Conservation (phyloP, 768 basidiomycete species). For the Cytidiella melzeri region DNA sequence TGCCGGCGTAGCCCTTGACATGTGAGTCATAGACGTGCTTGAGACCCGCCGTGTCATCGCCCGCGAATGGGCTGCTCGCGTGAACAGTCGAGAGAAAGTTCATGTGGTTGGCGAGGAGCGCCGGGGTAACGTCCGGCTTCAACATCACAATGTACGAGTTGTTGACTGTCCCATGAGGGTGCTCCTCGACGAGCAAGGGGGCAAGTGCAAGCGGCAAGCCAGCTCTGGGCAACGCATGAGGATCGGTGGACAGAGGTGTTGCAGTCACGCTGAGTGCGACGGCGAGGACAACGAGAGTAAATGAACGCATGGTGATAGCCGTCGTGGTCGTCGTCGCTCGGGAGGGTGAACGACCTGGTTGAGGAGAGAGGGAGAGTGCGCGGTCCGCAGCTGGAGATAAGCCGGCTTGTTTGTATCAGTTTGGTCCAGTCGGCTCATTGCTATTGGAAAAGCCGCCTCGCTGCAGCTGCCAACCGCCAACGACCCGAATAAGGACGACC, state of each 20-base stretch:
- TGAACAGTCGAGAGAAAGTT: constrained; percentile 68
- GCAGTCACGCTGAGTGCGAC: constrained; percentile 33
- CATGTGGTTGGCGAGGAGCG: constrained; percentile 67
- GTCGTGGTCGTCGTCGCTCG: constrained; percentile 19
- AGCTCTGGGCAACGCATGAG: constrained; percentile 25
- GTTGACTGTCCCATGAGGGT: constrained; percentile 69
- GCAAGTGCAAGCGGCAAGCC: constrained; percentile 49
- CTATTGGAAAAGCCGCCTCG: too few relatives aligned
- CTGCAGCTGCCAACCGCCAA: too few relatives aligned
- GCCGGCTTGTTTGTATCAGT: constrained; percentile 13
- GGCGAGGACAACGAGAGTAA: constrained; percentile 31
- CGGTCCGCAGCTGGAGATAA: constrained; percentile 13
- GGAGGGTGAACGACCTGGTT: constrained; percentile 13
- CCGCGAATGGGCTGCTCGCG: constrained; percentile 45
- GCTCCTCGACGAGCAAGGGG: constrained; percentile 51
- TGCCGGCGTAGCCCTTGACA: constrained; percentile 75
- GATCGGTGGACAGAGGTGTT: constrained; percentile 40
- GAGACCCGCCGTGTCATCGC: constrained; percentile 47
- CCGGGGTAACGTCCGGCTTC: constrained; percentile 57
- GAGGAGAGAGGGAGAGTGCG: constrained; percentile 9
- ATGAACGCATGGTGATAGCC: constrained; percentile 19
- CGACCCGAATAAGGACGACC: too few relatives aligned
- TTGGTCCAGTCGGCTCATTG: neutral
- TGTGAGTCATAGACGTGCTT: constrained; percentile 73
- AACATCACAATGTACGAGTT: constrained; percentile 95